phyloP scores from a whole-genome alignment of 225 moss, liverwort and hornwort species.

The Polytrichum commune region DNA sequence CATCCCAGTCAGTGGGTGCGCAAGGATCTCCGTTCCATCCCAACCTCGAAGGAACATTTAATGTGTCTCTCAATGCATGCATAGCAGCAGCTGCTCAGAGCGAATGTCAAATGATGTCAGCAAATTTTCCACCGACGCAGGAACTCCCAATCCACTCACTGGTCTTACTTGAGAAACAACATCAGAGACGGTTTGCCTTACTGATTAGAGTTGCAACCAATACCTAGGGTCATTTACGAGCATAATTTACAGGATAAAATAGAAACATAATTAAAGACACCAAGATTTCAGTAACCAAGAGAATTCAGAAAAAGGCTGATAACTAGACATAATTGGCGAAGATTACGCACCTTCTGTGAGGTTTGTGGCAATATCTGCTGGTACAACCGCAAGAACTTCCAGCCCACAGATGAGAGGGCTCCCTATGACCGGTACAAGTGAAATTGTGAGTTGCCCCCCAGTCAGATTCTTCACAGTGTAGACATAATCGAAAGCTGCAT shows the following conservation, averaged over 20 bases:
- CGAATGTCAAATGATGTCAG: background rate
- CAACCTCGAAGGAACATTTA: conserved; percentile 82
- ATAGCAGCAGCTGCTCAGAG: conserved; percentile 62
- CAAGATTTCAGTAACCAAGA: no score
- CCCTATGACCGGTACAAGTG: conserved; percentile 31
- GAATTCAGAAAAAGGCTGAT: no score
- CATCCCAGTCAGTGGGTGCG: conserved; percentile 83
- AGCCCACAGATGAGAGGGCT: conserved; percentile 67
- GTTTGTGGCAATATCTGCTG: conserved; percentile 65
- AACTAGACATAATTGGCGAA: background rate
- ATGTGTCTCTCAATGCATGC: conserved; percentile 61
- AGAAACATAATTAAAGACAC: no score
- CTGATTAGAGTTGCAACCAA: background rate
- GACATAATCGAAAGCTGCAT: conserved; percentile 60
- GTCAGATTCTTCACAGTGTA: conserved; percentile 73
- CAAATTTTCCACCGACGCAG: no score
- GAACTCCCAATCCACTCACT: no score
- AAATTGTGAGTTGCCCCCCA: conserved; percentile 42
- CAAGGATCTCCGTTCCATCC: conserved; percentile 99
- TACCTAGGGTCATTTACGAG: background rate
- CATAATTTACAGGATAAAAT: no score
- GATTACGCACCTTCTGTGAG: conserved; percentile 61
- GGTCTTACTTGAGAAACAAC: background rate
- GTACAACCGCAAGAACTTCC: conserved; percentile 75
- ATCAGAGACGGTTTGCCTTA: background rate